phyloP scores from a whole-genome alignment of 805 yeast species.

The Spathaspora boniae region DNA sequence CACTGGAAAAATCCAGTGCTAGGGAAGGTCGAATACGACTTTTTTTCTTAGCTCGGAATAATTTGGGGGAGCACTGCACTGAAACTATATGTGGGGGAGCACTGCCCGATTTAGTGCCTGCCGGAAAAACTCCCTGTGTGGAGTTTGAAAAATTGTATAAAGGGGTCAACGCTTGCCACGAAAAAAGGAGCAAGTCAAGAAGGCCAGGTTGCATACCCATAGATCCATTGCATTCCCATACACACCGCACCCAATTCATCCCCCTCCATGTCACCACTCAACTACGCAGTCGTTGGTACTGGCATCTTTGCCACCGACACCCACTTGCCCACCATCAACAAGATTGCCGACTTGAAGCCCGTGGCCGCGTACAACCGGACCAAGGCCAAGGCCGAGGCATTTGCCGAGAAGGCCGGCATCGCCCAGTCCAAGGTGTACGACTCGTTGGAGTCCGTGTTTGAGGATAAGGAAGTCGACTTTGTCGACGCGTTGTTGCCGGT shows the following conservation, averaged over 20 bases:
- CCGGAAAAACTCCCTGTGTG: no score
- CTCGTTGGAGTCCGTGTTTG: slow-evolving; percentile 59
- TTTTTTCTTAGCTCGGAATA: no score
- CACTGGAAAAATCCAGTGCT: no score
- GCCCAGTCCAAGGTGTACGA: slow-evolving; percentile 51
- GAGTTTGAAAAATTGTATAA: no score
- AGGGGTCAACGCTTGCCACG: no score
- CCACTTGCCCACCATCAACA: slow-evolving; percentile 72
- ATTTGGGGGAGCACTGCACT: no score
- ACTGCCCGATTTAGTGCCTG: no score
- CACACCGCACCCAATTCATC: neutral
- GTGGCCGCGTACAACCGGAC: slow-evolving; percentile 82
- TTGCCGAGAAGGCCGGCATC: slow-evolving; percentile 63
- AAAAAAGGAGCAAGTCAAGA: no score
- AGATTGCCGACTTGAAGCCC: slow-evolving; percentile 51
- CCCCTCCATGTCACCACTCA: slow-evolving; percentile 32
- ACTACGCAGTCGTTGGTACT: slow-evolving; percentile 71
- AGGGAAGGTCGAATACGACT: no score
- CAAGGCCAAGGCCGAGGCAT: slow-evolving; percentile 72
- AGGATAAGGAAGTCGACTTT: slow-evolving; percentile 65
- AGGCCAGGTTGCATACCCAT: no score
- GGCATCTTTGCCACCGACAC: slow-evolving; percentile 85
- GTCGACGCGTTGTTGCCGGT: slow-evolving; percentile 91
- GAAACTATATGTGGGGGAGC: no score
- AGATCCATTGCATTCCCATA: neutral